Base-by-base conservation (phyloP, 2,329 filamentous ascomycete genomes). In the Phyllosticta citrichinensis region DNA sequence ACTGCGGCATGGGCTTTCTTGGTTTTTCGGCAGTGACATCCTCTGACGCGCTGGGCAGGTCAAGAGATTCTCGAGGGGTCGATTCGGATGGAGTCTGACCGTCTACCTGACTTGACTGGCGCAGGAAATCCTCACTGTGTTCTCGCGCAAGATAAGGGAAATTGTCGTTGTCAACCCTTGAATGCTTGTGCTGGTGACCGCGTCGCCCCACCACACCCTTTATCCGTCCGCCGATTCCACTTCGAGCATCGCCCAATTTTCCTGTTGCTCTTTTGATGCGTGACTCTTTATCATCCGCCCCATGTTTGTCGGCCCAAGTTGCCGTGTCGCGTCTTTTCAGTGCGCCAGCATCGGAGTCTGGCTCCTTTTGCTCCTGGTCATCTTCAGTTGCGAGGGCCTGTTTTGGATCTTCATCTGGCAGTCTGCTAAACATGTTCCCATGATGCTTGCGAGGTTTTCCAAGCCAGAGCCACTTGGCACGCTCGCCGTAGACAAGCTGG, bases 381-480 rank as follows among this genome's bases (percentile, higher is more conserved):
- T 85, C 83, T 56, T 77, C 70, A 10, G 83, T 82, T n/a, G 85
- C 83, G 52, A 76, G 64, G 14, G 19, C 30, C 17, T 30, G 33
- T 27, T 56, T 55, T 17, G 50, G 65, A 22, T 74, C 69, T 57
- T 74, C 71, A n/a, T 66, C 69, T 19, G 70, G 70, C 10, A 74
- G 65, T 24, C 73, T 69, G 65, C 67, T 73, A 62, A 75, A 74
- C 70, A 75, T 73, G 58, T 74, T 73, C 22, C 58, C 62, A 14
- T 69, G 58, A 5, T 60, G 81, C 69, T 93, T 91, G 63, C 87
- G 85, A 47, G 89, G 83, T 72, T 96, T 97, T 17, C 93, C 94
- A 63, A 89, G 82, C 94, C 94, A 99, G 1, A 99, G 80, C 91
- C 92, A 97, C 72, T 96, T 96, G 17, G 89, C 81, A 61, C 89